Conservation (phyloP, 768 basidiomycete species). For the Xerocomellus chrysenteron region DNA sequence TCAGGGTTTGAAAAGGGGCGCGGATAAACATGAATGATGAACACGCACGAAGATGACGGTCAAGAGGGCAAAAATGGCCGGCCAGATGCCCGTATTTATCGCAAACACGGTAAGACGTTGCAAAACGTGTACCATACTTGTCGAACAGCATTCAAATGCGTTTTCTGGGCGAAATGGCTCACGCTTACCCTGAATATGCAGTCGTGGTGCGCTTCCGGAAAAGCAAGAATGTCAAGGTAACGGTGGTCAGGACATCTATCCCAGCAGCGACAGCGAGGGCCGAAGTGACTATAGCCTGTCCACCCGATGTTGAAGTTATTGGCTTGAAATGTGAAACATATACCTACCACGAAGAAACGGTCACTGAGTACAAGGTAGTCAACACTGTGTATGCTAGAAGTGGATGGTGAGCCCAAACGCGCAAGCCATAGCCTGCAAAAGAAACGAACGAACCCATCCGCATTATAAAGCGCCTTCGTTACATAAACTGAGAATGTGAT, state of each 20-base stretch:
- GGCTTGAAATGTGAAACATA: background rate
- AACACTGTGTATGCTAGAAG: background rate
- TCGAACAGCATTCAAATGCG: background rate
- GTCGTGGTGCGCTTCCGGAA: background rate
- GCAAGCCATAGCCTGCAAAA: background rate
- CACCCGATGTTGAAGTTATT: background rate
- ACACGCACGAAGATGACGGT: slow-evolving; percentile 45
- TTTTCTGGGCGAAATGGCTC: background rate
- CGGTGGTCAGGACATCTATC: slow-evolving; percentile 1
- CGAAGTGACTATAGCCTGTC: background rate
- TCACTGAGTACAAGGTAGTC: accelerated
- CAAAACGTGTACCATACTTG: slow-evolving; percentile 7
- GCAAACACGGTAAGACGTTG: slow-evolving; percentile 9
- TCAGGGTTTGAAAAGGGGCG: background rate
- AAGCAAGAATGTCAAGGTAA: slow-evolving; percentile 7
- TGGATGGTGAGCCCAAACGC: background rate
- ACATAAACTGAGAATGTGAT: slow-evolving; percentile 5
- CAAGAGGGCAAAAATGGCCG: slow-evolving; percentile 50
- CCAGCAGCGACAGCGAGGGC: background rate
- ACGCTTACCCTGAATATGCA: background rate
- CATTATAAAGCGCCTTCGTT: background rate
- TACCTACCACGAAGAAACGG: background rate
- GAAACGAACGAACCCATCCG: slow-evolving; percentile 7
- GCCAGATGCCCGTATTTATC: slow-evolving; percentile 38
- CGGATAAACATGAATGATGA: background rate